These are phyloP conservation scores for Colletotrichum spaethianum DNA, from an alignment of 2,329 filamentous ascomycete species.

Conservation along the genomic window DNA sequence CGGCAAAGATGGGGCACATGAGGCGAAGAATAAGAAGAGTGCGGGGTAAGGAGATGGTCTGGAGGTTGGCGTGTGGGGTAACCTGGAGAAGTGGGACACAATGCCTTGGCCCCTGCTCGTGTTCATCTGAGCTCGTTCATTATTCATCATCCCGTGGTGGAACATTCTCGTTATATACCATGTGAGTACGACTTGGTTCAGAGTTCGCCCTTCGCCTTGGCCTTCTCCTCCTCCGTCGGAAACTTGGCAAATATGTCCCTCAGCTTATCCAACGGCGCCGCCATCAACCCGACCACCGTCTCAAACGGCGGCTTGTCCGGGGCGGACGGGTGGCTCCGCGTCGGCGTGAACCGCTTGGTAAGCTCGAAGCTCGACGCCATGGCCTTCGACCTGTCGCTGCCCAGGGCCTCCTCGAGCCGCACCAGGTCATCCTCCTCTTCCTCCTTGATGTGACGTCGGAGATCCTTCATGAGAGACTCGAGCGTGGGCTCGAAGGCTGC, in stretches of 20 bases:
- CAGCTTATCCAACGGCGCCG: conserved; percentile 70
- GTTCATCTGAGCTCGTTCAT: not conserved
- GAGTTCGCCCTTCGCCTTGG: not conserved
- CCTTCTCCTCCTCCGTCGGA: conserved; percentile 47
- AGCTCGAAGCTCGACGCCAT: conserved; percentile 61
- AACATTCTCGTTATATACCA: not conserved
- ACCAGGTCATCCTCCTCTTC: conserved; percentile 66
- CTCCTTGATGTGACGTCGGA: conserved; percentile 63
- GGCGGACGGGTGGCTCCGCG: conserved; percentile 64
- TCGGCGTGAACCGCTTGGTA: conserved; percentile 69
- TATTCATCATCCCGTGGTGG: not conserved
- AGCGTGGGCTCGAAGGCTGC: conserved; percentile 60
- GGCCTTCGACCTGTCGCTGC: conserved; percentile 48
- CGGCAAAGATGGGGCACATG: not conserved
- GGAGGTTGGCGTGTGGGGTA: conserved; percentile 15
- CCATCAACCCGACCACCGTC: conserved; percentile 66
- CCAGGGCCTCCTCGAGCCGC: conserved; percentile 60
- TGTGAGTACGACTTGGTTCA: not conserved
- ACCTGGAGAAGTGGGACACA: conserved; percentile 22
- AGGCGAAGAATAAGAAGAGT: not conserved
- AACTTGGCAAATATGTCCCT: conserved; percentile 70
- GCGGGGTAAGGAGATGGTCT: conserved; percentile 13
- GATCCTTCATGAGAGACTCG: conserved; percentile 57
- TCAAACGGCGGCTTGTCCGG: conserved; percentile 69
- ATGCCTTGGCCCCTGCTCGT: not conserved